Percentiles rank a stretch among this genome's conserved stretches.
Conservation (phyloP, 768 basidiomycete genomes). For the Russula sp. region DNA sequence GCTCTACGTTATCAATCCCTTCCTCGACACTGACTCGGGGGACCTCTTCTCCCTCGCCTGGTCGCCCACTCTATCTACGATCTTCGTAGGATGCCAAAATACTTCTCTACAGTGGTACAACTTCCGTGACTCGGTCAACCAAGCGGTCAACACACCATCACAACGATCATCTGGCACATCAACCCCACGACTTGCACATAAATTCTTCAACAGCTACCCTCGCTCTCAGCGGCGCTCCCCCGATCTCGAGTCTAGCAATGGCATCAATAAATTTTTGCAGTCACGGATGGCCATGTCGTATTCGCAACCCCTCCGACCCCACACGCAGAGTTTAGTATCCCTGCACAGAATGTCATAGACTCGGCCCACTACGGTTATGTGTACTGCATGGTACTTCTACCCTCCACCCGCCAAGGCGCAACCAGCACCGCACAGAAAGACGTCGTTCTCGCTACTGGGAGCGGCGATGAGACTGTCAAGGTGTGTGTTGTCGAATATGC, state of each 20-base stretch:
- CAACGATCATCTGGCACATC: constrained; percentile 21
- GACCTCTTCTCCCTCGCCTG: constrained; percentile 86
- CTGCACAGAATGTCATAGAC: constrained; percentile 68
- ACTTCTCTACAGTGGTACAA: constrained; percentile 89
- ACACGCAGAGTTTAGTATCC: constrained; percentile 52
- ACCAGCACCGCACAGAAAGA: constrained; percentile 34
- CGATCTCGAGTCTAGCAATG: constrained; percentile 64
- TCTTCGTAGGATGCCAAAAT: constrained; percentile 90
- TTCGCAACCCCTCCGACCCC: constrained; percentile 34
- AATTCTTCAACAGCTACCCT: constrained; percentile 91
- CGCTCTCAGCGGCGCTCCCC: constrained; percentile 64
- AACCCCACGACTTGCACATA: constrained; percentile 58
- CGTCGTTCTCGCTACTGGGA: constrained; percentile 73
- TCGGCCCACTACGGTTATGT: constrained; percentile 95
- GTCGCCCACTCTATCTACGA: constrained; percentile 61
- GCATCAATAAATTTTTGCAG: constrained; percentile 36
- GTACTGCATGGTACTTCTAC: constrained; percentile 68
- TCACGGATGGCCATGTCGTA: constrained; percentile 26
- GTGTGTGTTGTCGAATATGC: constrained; percentile 38
- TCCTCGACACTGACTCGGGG: constrained; percentile 75
- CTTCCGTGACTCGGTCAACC: constrained; percentile 44
- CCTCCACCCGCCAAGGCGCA: constrained; percentile 42
- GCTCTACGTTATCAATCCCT: constrained; percentile 73
- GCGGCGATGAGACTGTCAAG: constrained; percentile 90
- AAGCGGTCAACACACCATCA: constrained; percentile 26